Evolutionary conservation across 495 filamentous ascomycete species (phyloP).

Genomic region (Margaritispora aquatica): DNA sequence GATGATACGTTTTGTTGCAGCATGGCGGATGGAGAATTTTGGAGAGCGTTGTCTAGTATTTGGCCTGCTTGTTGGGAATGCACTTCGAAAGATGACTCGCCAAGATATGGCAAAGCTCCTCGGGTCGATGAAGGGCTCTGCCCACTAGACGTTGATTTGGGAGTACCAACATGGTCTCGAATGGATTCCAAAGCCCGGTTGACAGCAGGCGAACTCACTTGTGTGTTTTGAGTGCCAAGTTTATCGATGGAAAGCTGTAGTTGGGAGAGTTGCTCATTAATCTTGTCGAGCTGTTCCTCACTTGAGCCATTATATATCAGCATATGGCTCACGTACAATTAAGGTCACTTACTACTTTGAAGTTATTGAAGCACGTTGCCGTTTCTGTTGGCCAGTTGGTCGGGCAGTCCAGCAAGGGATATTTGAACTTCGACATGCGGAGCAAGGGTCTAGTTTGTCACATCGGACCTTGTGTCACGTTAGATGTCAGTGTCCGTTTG

Average conservation of each 20-base stretch:
- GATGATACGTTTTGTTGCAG: not conserved
- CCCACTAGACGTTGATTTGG: not conserved
- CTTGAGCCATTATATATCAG: not conserved
- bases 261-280: not conserved
- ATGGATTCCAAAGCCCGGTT: not conserved
- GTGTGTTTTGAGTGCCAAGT: not conserved
- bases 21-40: not conserved
- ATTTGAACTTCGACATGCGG: conserved; percentile 5
- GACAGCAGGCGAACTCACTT: not conserved
- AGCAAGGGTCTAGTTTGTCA: conserved; percentile 5
- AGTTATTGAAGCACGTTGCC: conserved; percentile 1
- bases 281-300: conserved; percentile 5
- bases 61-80: conserved; percentile 9
- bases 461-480: conserved; percentile 1
- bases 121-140: not conserved
- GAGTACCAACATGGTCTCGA: not conserved
- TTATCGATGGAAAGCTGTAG: not conserved
- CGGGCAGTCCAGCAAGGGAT: conserved; percentile 6
- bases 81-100: conserved; percentile 10
- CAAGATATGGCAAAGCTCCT: conserved; percentile 1
- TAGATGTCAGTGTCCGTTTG: not conserved
- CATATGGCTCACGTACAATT: not conserved
- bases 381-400: not conserved
- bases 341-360: not conserved
- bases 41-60: conserved; percentile 2